Percentiles rank a stretch among this genome's conserved stretches.
Evolutionary conservation across 2,329 filamentous ascomycete genomes (phyloP).

Genomic region (Aspergillus ibericus): DNA sequence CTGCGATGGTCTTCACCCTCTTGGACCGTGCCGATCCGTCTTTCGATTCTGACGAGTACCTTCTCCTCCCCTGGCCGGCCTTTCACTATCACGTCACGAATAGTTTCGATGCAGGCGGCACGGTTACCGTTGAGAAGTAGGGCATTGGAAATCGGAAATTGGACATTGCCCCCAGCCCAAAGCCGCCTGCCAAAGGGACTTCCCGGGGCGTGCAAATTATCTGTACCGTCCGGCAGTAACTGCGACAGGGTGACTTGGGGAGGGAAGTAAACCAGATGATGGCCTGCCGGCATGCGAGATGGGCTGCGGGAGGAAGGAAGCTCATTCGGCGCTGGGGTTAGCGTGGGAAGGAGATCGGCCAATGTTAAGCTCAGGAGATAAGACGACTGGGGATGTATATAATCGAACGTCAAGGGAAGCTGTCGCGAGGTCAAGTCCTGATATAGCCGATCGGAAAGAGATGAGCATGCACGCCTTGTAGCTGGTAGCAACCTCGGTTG

Average conservation of each 20-base stretch:
- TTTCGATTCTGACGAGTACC: constrained; percentile 62
- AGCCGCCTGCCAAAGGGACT: constrained; percentile 71
- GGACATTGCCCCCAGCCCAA: constrained; percentile 81
- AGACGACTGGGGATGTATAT: constrained; percentile 62
- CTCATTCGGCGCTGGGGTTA: constrained; percentile 23
- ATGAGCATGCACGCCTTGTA: constrained; percentile 27
- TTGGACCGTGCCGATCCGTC: constrained; percentile 47
- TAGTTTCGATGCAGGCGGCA: constrained; percentile 48
- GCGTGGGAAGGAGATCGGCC: constrained; percentile 52
- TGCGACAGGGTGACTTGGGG: constrained; percentile 60
- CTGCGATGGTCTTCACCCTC: constrained; percentile 36
- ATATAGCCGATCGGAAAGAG: constrained; percentile 42
- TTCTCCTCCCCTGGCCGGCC: constrained; percentile 56
- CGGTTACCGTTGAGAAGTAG: constrained; percentile 37
- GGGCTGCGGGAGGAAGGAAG: constrained; percentile 36
- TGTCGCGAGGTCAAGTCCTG: constrained; percentile 50
- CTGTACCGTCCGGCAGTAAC: constrained; percentile 81
- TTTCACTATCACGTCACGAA: constrained; percentile 51
- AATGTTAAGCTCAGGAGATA: constrained; percentile 67
- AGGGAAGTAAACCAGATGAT: constrained; percentile 88
- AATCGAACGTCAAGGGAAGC: constrained; percentile 54
- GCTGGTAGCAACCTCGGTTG: not conserved
- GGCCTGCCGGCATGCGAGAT: constrained; percentile 50
- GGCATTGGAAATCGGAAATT: constrained; percentile 45
- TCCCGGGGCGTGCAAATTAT: constrained; percentile 74